Evolutionary conservation across 805 yeast species (phyloP).

Genomic region (Lipomyces starkeyi): DNA sequence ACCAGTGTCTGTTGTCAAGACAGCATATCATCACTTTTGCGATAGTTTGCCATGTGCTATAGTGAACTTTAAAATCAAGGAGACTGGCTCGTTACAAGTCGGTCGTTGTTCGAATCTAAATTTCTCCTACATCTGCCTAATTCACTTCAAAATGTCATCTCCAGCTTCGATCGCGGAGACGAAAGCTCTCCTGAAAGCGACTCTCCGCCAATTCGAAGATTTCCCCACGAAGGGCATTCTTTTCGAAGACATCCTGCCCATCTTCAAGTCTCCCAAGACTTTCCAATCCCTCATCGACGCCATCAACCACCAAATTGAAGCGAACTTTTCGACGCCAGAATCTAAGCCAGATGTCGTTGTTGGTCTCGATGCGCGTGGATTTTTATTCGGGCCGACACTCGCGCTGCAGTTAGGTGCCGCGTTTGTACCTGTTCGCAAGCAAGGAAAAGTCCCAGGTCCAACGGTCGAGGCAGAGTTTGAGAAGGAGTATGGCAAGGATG

Average conservation of each 20-base stretch:
- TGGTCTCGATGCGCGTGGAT: conserved; percentile 97
- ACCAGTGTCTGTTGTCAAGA: no score
- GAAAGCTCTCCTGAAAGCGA: conserved; percentile 29
- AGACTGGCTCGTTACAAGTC: no score
- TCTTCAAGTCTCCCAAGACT: conserved; percentile 79
- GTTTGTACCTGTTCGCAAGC: conserved; percentile 93
- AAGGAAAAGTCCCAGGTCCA: conserved; percentile 93
- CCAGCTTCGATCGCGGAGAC: conserved; percentile 24
- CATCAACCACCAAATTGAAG: conserved; percentile 73
- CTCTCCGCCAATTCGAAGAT: conserved; percentile 77
- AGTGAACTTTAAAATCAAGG: no score
- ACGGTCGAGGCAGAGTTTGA: conserved; percentile 70
- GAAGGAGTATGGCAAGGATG: conserved; percentile 93
- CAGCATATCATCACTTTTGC: no score
- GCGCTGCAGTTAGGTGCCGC: conserved; percentile 90
- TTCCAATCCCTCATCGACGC: conserved; percentile 84
- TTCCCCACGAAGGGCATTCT: conserved; percentile 92
- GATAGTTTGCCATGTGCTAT: no score
- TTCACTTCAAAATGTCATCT: not conserved
- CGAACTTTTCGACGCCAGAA: conserved; percentile 51
- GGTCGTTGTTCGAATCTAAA: no score
- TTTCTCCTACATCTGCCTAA: not conserved
- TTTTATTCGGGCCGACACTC: conserved; percentile 92
- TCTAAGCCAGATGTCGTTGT: conserved; percentile 83
- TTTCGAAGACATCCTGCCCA: conserved; percentile 95